Percentiles rank a stretch among this genome's conserved stretches.
Conservation (phyloP, 352 stramenopile species). For the Hyaloperonospora brassicae region DNA sequence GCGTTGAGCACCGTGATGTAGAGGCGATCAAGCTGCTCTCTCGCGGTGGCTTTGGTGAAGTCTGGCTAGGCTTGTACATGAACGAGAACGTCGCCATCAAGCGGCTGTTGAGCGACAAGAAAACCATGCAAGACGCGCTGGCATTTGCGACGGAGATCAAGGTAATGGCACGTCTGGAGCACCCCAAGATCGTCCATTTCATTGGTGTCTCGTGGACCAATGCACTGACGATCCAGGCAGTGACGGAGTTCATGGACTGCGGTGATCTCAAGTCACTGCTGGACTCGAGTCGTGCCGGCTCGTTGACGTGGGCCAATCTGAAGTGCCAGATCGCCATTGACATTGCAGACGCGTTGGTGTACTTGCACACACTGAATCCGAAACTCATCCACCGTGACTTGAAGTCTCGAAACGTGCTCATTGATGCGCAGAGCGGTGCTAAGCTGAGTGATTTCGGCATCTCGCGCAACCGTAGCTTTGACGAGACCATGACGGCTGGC, state of each 20-base stretch:
- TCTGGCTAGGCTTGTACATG: slow-evolving; percentile 59
- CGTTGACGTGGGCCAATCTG: slow-evolving; percentile 46
- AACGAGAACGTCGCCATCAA: slow-evolving; percentile 66
- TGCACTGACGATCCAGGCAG: slow-evolving; percentile 44
- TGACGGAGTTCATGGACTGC: slow-evolving; percentile 68
- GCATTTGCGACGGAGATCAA: slow-evolving; percentile 59
- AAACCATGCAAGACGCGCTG: slow-evolving; percentile 43
- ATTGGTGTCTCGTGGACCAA: slow-evolving; percentile 67
- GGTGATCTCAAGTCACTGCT: slow-evolving; percentile 50
- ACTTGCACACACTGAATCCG: slow-evolving; percentile 59
- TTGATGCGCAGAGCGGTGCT: slow-evolving; percentile 43
- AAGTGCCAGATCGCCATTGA: slow-evolving; percentile 71
- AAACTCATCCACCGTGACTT: slow-evolving; percentile 64
- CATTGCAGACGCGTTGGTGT: slow-evolving; percentile 57
- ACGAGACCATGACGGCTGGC: slow-evolving; percentile 60
- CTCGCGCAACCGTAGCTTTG: slow-evolving; percentile 43
- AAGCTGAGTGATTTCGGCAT: slow-evolving; percentile 72
- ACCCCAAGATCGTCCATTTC: slow-evolving; percentile 60
- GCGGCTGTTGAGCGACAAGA: slow-evolving; percentile 44
- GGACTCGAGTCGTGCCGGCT: slow-evolving; percentile 26
- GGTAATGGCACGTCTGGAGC: slow-evolving; percentile 45
- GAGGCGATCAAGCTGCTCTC: slow-evolving; percentile 50
- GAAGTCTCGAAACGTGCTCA: slow-evolving; percentile 62
- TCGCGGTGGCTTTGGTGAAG: slow-evolving; percentile 57
- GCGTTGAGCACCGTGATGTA: slow-evolving; percentile 48